Percentiles rank a stretch among this genome's conserved stretches.
Conservation (phyloP, 2,329 filamentous ascomycete genomes). For the Alternaria novae-zelandiae region DNA sequence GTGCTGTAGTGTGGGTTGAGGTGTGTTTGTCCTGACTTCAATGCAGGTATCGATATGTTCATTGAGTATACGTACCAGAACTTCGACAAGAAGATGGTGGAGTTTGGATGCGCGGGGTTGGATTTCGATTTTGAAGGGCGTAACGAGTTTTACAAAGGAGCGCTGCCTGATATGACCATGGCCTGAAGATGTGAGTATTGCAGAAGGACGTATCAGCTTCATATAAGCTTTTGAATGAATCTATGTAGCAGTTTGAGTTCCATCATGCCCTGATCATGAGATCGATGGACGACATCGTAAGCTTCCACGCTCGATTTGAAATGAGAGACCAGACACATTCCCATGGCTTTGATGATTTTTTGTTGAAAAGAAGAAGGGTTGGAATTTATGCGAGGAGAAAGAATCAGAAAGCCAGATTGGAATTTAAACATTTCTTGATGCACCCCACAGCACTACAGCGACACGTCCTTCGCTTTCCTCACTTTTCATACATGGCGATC, state of each 20-base stretch:
- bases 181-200: rapidly evolving
- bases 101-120: slow-evolving; percentile 13
- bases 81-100: slow-evolving; percentile 27
- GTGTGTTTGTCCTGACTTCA: slow-evolving; percentile 1
- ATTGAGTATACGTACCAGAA: slow-evolving; percentile 28
- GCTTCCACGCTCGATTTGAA: background rate
- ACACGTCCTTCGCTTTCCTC: background rate
- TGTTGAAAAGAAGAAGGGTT: background rate
- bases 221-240: background rate
- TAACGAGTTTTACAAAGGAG: slow-evolving; percentile 18
- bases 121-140: slow-evolving; percentile 27
- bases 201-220: background rate
- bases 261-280: background rate
- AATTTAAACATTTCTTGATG: background rate
- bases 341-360: background rate
- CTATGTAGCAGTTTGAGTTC: background rate
- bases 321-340: background rate
- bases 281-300: background rate
- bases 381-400: background rate
- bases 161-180: background rate
- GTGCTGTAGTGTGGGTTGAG: background rate
- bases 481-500: background rate
- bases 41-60: slow-evolving; percentile 32
- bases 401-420: background rate
- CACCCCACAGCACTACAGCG: background rate